phyloP scores from a whole-genome alignment of 1,284 basidiomycete genomes.

The Sanguinoderma infundibulare region DNA sequence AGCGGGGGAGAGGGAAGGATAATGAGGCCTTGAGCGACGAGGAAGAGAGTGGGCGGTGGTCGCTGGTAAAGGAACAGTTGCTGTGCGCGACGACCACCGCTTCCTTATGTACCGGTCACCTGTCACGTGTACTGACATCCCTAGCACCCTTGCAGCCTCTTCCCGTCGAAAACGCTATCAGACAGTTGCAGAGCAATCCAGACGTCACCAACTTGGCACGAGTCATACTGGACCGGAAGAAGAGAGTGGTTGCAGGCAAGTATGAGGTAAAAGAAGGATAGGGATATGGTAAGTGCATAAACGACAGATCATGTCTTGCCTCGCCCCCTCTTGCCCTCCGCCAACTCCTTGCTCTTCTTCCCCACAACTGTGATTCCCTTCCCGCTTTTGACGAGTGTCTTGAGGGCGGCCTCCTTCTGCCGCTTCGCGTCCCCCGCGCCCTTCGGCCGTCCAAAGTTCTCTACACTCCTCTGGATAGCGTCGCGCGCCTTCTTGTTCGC shows the following conservation, averaged over 20 bases:
- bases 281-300: slow-evolving; percentile 5
- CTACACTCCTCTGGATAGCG: slow-evolving; percentile 68
- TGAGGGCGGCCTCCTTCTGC: slow-evolving; percentile 83
- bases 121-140: slow-evolving; percentile 17
- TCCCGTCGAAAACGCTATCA: neutral
- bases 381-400: slow-evolving; percentile 80
- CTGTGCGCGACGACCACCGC: slow-evolving; percentile 22
- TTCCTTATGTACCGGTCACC: slow-evolving; percentile 11
- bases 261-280: slow-evolving; percentile 17
- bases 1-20: slow-evolving; percentile 2
- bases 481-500: slow-evolving; percentile 74
- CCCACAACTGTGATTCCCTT: slow-evolving; percentile 90
- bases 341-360: slow-evolving; percentile 54
- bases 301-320: slow-evolving; percentile 30
- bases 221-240: neutral
- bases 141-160: too few species aligned
- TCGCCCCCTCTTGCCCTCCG: slow-evolving; percentile 38
- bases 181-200: neutral
- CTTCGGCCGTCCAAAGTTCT: slow-evolving; percentile 63
- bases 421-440: slow-evolving; percentile 61
- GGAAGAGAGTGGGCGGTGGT: slow-evolving; percentile 14
- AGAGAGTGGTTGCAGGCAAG: neutral
- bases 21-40: neutral
- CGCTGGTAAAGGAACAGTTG: slow-evolving; percentile 20
- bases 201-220: neutral